These are phyloP conservation scores for Rubus idaeus DNA, from an alignment of 306 rosid species.

Conservation along the genomic window DNA sequence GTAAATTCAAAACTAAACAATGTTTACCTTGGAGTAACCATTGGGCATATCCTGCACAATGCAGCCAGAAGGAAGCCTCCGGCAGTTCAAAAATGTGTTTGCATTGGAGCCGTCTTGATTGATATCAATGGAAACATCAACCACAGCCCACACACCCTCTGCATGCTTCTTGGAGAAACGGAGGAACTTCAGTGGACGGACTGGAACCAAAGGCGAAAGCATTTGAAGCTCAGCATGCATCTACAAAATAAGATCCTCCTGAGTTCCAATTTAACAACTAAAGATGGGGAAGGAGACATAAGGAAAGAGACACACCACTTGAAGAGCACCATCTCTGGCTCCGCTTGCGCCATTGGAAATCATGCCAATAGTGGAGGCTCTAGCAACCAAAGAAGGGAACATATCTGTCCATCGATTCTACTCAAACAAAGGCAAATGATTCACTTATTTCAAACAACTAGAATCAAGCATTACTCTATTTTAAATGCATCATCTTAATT, in stretches of 20 bases:
- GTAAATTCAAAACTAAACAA: not conserved
- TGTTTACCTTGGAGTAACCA: conserved; percentile 70
- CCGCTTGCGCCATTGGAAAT: conserved; percentile 57
- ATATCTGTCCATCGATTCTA: conserved; percentile 81
- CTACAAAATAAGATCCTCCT: conserved; percentile 34
- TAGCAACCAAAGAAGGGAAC: conserved; percentile 67
- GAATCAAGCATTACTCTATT: conserved; percentile 8
- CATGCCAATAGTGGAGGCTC: conserved; percentile 51
- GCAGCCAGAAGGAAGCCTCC: conserved; percentile 92
- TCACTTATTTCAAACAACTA: conserved; percentile 6
- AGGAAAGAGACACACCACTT: conserved; percentile 53
- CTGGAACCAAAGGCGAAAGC: conserved; percentile 77
- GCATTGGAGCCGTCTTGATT: conserved; percentile 35
- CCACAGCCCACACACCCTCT: conserved; percentile 81
- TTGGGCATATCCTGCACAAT: conserved; percentile 71
- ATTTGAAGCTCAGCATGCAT: conserved; percentile 82
- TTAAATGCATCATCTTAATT: not conserved
- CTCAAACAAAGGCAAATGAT: conserved; percentile 21
- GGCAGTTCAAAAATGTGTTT: conserved; percentile 36
- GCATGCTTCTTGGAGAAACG: conserved; percentile 82
- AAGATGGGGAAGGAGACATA: not conserved
- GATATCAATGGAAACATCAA: conserved; percentile 64
- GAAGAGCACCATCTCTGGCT: conserved; percentile 62
- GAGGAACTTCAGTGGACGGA: conserved; percentile 62
- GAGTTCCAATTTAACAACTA: conserved; percentile 11